Evolutionary conservation across 805 yeast species (phyloP), one percentile per base, ranked within the genome.

Genomic region (Torulaspora gathmanii): DNA sequence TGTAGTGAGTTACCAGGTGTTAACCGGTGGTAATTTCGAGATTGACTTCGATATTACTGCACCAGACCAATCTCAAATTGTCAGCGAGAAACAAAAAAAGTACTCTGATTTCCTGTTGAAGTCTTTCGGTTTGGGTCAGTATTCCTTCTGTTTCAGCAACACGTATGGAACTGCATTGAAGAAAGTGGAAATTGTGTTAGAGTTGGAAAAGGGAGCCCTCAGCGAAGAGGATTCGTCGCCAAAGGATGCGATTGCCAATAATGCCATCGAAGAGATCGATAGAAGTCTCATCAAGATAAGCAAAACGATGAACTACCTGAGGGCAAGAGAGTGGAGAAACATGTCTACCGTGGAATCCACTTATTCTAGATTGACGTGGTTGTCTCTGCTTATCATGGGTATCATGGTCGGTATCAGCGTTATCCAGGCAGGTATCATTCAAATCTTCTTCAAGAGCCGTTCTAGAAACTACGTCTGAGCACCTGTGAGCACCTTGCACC

Each of bases 321-420:
- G 89, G 73, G 89, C 97, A 13, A 85, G 99, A 73, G 95, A 90
- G 73, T 85, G 87, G 79, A 82, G 99, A 74, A 93, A 93, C 70
- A 93, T 89, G 78, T 85, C 91, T 40, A 87, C 96, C 34, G 96
- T 87, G 51, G 74, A 74, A 65, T 79, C 87, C 40, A 87, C 95
- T 26, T 86, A 83, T 59, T 70, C 82, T 15, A 80, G 95, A 62
- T 76, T 87, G 48, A 82, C 84, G 61, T 86, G 83, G 77, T 78
- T 86, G 60, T 80, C 90, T 37, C 68, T 86, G 43, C 67, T 79
- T 47, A 89, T 83, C 62, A 84, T 86, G 52, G 63, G 78, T 33
- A 71, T 83, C 55, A 84, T 84, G 77, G 86, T 83, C 40, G 84
- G 82, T 51, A 79, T 87, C 75, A 87, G 91, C 44, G 73, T 74